A percentile compares a stretch with the other conserved stretches of the same genome.
phyloP scores from a whole-genome alignment of 768 basidiomycete species.

The Cantharellus anzutake region DNA sequence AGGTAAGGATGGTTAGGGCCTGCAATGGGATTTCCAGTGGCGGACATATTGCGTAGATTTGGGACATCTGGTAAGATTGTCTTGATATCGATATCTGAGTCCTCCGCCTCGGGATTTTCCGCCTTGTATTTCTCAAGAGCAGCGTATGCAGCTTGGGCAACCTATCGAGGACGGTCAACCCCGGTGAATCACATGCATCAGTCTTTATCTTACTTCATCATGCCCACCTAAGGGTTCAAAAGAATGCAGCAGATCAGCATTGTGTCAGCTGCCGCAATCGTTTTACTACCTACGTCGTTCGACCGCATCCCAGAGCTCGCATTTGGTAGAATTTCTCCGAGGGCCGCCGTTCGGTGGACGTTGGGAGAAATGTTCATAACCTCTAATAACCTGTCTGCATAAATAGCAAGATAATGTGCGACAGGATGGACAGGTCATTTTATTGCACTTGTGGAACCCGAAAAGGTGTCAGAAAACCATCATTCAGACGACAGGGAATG shows the following conservation, averaged over 20 bases:
- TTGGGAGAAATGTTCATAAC: constrained; percentile 55
- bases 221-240: background rate
- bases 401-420: constrained; percentile 63
- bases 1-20: background rate
- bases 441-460: constrained; percentile 52
- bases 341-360: background rate
- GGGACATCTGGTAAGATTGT: background rate
- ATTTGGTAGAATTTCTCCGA: background rate
- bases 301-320: background rate
- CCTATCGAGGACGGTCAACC: background rate
- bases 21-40: background rate
- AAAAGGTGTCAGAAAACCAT: constrained; percentile 3
- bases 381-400: constrained; percentile 50
- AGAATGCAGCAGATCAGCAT: background rate
- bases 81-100: background rate
- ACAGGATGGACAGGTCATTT: constrained; percentile 70
- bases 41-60: background rate
- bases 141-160: background rate
- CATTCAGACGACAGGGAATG: background rate
- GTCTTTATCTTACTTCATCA: background rate
- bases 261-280: background rate
- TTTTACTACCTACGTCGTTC: background rate
- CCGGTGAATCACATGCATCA: background rate
- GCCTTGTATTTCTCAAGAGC: background rate
- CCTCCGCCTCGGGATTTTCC: background rate